Conservation (phyloP, 83 land plant species). For the Thuja plicata region DNA sequence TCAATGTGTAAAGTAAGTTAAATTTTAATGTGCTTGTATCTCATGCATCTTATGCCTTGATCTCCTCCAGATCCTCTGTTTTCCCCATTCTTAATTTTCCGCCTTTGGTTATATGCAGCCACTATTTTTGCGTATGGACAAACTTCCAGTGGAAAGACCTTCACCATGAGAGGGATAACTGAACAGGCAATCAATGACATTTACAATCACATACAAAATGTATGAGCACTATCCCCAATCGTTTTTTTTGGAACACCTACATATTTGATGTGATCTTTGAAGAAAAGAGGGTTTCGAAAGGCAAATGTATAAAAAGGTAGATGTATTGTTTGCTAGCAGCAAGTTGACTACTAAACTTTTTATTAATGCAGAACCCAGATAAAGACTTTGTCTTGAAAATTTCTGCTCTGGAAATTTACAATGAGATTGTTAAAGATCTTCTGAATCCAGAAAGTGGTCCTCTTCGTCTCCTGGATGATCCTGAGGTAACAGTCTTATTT, state of each 20-base stretch:
- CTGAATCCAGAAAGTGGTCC: conserved; percentile 69
- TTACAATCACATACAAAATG: conserved; percentile 69
- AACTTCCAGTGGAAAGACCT: conserved; percentile 94
- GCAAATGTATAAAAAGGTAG: background rate
- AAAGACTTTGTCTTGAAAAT: conserved; percentile 73
- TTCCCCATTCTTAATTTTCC: background rate
- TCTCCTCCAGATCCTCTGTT: background rate
- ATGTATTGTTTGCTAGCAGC: conserved; percentile 5
- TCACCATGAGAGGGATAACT: conserved; percentile 88
- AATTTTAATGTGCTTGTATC: background rate
- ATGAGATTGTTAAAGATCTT: conserved; percentile 84
- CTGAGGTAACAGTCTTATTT: conserved; percentile 67
- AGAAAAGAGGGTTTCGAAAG: too few relatives aligned
- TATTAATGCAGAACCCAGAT: conserved; percentile 23
- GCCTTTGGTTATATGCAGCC: conserved; percentile 42
- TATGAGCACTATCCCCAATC: conserved; percentile 23
- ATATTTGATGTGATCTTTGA: conserved; percentile 7
- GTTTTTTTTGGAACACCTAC: background rate
- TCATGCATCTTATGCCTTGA: background rate
- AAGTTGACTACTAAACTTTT: background rate
- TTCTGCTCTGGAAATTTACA: conserved; percentile 87
- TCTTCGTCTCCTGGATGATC: conserved; percentile 84
- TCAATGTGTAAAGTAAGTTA: background rate
- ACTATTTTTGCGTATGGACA: conserved; percentile 97
- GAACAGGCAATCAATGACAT: conserved; percentile 83